These are phyloP conservation scores for Pulveroboletus sp. DNA, from an alignment of 768 basidiomycete species.

Conservation along the genomic window DNA sequence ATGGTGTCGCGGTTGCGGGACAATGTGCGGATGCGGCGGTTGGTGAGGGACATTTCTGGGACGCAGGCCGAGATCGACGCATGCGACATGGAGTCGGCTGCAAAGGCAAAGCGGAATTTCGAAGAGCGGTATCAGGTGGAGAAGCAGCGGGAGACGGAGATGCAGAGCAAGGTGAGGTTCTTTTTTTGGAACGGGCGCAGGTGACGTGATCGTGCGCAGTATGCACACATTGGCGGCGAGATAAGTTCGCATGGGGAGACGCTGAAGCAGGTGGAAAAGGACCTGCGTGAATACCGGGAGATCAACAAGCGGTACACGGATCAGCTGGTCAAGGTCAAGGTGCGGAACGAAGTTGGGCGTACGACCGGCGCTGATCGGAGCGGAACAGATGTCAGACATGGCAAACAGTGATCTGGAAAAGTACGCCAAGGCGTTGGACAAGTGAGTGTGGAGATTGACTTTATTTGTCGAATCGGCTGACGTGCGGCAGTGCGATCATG, in stretches of 20 bases:
- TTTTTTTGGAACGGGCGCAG: too few relatives aligned
- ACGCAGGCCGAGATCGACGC: slow-evolving; percentile 69
- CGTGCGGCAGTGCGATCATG: slow-evolving; percentile 82
- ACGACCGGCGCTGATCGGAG: not conserved
- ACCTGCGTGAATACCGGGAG: slow-evolving; percentile 83
- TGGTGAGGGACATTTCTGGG: slow-evolving; percentile 59
- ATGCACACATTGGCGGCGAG: slow-evolving; percentile 79
- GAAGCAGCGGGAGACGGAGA: slow-evolving; percentile 66
- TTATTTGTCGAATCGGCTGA: too few relatives aligned
- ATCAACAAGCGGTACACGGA: slow-evolving; percentile 83
- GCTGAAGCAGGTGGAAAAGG: slow-evolving; percentile 58
- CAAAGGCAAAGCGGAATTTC: slow-evolving; percentile 79
- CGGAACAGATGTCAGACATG: slow-evolving; percentile 86
- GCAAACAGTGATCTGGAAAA: slow-evolving; percentile 97
- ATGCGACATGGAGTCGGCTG: slow-evolving; percentile 82
- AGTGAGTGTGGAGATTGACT: too few relatives aligned
- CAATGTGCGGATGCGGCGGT: slow-evolving; percentile 74
- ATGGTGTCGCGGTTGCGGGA: slow-evolving; percentile 69
- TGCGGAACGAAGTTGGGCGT: slow-evolving; percentile 29
- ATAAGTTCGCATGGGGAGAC: slow-evolving; percentile 68
- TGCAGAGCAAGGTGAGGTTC: slow-evolving; percentile 62
- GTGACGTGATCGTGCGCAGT: too few relatives aligned
- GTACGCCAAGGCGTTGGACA: slow-evolving; percentile 95
- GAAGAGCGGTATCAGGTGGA: slow-evolving; percentile 71
- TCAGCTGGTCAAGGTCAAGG: slow-evolving; percentile 94